Percentiles rank a stretch among this genome's conserved stretches.
Evolutionary conservation across 225 moss, liverwort and hornwort genomes (phyloP).

Genomic region (Antitrichia curtipendula): DNA sequence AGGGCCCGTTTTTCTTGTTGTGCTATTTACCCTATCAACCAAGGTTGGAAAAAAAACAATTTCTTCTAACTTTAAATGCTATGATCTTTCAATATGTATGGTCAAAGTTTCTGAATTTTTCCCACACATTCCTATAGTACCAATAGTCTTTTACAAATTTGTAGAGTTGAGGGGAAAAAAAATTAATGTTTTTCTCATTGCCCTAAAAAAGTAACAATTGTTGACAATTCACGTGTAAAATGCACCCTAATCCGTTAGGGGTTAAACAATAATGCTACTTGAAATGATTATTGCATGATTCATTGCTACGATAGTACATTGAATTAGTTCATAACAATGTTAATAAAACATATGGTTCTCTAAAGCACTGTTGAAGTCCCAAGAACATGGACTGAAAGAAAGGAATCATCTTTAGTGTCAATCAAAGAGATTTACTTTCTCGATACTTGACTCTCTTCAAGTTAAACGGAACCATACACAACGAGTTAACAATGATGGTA

Average conservation of each 20-base stretch:
- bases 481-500: not conserved
- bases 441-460: not conserved
- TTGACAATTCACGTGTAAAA: rapidly evolving
- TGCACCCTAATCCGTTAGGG: rapidly evolving
- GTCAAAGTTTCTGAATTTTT: not conserved
- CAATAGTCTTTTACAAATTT: not conserved
- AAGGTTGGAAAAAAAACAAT: rapidly evolving
- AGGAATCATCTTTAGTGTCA: not conserved
- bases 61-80: not conserved
- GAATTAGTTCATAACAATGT: not conserved
- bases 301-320: not conserved
- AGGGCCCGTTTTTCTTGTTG: too few relatives aligned
- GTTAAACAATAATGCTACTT: not conserved
- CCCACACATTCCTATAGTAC: not conserved
- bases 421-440: not conserved
- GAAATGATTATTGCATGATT: not conserved
- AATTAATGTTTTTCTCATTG: not conserved
- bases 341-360: not conserved
- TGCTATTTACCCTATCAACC: too few relatives aligned
- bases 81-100: not conserved
- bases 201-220: not conserved
- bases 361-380: not conserved
- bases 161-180: not conserved
- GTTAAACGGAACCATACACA: not conserved
- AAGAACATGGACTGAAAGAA: not conserved